phyloP scores from a whole-genome alignment of 176 grass and related monocot species.

The Tillandsia leiboldiana region DNA sequence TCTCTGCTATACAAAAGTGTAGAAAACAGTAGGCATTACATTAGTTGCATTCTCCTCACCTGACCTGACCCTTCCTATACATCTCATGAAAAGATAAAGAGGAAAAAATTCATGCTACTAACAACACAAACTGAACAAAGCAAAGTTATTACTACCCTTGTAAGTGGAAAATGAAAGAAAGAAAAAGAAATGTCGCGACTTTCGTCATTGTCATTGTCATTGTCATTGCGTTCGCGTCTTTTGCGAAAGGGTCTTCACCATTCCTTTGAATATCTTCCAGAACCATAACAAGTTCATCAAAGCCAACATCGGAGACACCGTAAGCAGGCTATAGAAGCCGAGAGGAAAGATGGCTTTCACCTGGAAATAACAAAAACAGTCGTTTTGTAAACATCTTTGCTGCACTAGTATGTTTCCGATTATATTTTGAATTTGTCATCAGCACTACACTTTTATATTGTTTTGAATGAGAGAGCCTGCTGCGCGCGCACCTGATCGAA shows the following conservation, averaged over 20 bases:
- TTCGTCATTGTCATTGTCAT: neutral
- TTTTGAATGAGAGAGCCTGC: neutral
- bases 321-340: slow-evolving; percentile 51
- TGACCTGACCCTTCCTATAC: no score
- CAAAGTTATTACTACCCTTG: no score
- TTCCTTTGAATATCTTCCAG: slow-evolving; percentile 76
- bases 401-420: no score
- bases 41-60: no score
- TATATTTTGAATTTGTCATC: no score
- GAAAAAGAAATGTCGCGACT: neutral
- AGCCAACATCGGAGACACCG: slow-evolving; percentile 31
- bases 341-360: slow-evolving; percentile 57
- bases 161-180: neutral
- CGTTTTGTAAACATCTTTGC: neutral
- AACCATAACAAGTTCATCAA: slow-evolving; percentile 84
- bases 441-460: no score
- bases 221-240: slow-evolving; percentile 7
- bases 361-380: slow-evolving; percentile 18
- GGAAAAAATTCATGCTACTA: no score
- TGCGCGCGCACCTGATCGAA: slow-evolving; percentile 59
- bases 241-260: slow-evolving; percentile 61
- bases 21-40: no score
- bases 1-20: no score
- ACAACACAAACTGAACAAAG: no score
- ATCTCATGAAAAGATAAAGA: no score